These are phyloP conservation scores for Colletotrichum spaethianum DNA, from an alignment of 2,329 filamentous ascomycete genomes.

Conservation along the genomic window DNA sequence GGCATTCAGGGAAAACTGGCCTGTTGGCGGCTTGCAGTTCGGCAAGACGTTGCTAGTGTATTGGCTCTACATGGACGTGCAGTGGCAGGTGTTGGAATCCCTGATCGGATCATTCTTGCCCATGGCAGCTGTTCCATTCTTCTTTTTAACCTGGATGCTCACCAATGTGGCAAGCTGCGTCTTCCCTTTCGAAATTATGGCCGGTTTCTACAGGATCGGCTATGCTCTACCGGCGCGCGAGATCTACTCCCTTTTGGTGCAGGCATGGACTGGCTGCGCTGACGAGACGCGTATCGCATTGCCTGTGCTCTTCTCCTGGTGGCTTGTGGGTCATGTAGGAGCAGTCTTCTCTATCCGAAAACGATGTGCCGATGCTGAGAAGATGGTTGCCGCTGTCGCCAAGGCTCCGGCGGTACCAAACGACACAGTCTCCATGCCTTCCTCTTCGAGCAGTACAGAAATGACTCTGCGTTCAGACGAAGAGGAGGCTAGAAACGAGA, in stretches of 20 bases:
- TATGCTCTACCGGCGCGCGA: slow-evolving; percentile 54
- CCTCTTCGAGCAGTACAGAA: slow-evolving; percentile 21
- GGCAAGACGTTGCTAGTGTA: slow-evolving; percentile 48
- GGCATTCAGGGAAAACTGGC: slow-evolving; percentile 60
- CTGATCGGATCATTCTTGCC: slow-evolving; percentile 48
- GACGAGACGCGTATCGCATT: slow-evolving; percentile 55
- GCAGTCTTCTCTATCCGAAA: slow-evolving; percentile 46
- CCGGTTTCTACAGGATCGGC: slow-evolving; percentile 57
- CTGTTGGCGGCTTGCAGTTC: slow-evolving; percentile 50
- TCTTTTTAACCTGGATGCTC: slow-evolving; percentile 59
- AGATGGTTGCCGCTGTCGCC: slow-evolving; percentile 10
- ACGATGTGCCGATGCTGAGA: slow-evolving; percentile 31
- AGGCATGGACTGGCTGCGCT: slow-evolving; percentile 61
- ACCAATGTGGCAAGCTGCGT: slow-evolving; percentile 55
- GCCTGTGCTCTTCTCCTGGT: slow-evolving; percentile 59
- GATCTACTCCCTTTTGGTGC: slow-evolving; percentile 53
- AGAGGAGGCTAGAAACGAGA: slow-evolving; percentile 23
- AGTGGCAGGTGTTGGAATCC: slow-evolving; percentile 59
- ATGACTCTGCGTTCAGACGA: slow-evolving; percentile 23
- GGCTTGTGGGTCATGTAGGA: slow-evolving; percentile 48
- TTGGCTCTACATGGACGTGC: slow-evolving; percentile 59
- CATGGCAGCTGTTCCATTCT: slow-evolving; percentile 55
- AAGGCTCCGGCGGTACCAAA: not conserved
- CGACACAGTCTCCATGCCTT: not conserved
- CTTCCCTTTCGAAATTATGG: slow-evolving; percentile 53